Percentiles rank a stretch among this genome's conserved stretches.
Conservation (phyloP, 768 basidiomycete genomes). For the Naganishia vaughanmartiniae region DNA sequence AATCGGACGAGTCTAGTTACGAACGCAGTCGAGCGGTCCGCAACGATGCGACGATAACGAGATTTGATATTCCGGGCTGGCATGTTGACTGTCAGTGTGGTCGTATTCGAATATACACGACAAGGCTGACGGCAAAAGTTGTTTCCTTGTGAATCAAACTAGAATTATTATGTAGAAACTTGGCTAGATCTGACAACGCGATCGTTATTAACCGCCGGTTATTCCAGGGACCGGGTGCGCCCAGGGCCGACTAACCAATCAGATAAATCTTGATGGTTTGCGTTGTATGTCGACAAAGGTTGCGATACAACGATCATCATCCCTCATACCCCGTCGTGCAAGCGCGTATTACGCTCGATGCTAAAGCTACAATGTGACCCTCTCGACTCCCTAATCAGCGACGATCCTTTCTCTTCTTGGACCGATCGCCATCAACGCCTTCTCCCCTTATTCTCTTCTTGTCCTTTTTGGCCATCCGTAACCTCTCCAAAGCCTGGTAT, state of each 20-base stretch:
- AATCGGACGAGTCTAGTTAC: not conserved
- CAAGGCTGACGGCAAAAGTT: too few relatives aligned
- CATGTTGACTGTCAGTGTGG: not conserved
- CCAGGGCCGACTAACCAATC: not conserved
- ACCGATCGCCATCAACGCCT: conserved; percentile 18
- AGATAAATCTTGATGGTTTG: not conserved
- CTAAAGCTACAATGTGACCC: not conserved
- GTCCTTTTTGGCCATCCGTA: conserved; percentile 22
- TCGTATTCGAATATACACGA: too few relatives aligned
- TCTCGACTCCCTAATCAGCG: not conserved
- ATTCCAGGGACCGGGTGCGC: conserved; percentile 14
- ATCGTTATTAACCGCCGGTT: conserved; percentile 13
- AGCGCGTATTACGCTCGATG: not conserved
- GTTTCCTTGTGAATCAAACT: too few relatives aligned
- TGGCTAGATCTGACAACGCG: not conserved
- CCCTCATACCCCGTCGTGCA: not conserved
- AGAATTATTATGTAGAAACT: not conserved
- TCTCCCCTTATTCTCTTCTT: conserved; percentile 21
- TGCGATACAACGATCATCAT: not conserved
- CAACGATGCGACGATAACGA: conserved; percentile 13
- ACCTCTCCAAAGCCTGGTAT: conserved; percentile 25
- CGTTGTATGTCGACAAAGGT: not conserved
- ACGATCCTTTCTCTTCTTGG: conserved; percentile 23
- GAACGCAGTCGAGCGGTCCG: conserved; percentile 10
- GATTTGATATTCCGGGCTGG: not conserved